Evolutionary conservation across 352 stramenopile species (phyloP), one percentile per base, ranked within the genome.

Genomic region (Paralagenidium karlingii): DNA sequence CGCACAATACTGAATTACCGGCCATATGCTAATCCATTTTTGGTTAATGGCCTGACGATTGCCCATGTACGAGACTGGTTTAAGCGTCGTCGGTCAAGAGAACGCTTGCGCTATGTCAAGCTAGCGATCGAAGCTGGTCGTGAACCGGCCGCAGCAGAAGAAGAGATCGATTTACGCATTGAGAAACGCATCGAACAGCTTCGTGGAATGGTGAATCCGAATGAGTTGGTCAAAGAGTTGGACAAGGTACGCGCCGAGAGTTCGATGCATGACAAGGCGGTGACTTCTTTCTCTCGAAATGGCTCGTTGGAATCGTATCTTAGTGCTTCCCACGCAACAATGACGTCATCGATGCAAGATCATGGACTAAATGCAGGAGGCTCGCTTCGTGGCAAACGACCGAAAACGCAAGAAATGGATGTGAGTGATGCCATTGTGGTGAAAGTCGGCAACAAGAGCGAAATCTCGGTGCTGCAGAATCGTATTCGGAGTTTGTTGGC

Each of bases 11-110:
- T 90, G 27, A 85, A 82, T 53, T 86, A 85, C 45, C 69, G 67
- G 19, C 76, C 73, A 31, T 87, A 77, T 42, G 58, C 66, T 3
- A 87, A 82, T 31, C 68, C 66, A 38, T 82, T 81, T 43, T 49
- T 76, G 21, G 45, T 69, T 7, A 58, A 58, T 27, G 67, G 69
- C 6, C 51, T 86, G 7, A 76, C 73, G 24, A 65, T 85, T 19
- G 53, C 63, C 5, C 69, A 87, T 29, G 66, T 90, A 13, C 69
- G 76, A 5, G 76, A 90, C 55, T 90, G 76, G 76, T 90, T 90
- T 52, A 85, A 90, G 53, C 73, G 73, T 2, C 73, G 76, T 22
- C 73, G 76, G 20, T 75, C 75, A 38, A 69, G 76, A n/a, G 76
- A 90, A 36, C 69, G 73, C 15, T 64, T 87, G 47, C 73, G 73